Evolutionary conservation across 257 asterid genomes (phyloP).

Genomic region (Solanum ossicruentum): DNA sequence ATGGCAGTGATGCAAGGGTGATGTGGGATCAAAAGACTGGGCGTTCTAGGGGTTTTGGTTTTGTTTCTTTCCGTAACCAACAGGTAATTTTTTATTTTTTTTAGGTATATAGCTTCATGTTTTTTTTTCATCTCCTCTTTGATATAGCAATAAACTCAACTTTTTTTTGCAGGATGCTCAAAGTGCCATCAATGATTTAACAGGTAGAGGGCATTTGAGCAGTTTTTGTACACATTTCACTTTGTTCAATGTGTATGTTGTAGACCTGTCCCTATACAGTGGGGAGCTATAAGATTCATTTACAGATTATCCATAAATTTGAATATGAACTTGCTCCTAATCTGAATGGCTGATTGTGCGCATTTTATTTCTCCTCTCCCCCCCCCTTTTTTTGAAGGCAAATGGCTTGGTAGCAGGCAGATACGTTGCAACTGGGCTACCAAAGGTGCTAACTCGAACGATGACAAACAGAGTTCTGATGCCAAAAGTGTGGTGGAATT

Average conservation of each 20-base stretch:
- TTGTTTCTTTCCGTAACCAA: constrained; percentile 87
- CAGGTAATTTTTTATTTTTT: constrained; percentile 28
- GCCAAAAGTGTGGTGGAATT: constrained; percentile 76
- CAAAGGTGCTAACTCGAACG: constrained; percentile 67
- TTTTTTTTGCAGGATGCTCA: constrained; percentile 75
- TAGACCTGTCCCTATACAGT: not conserved
- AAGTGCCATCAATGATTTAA: constrained; percentile 73
- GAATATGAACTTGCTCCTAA: not conserved
- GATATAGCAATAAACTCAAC: not conserved
- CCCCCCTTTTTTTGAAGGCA: constrained; percentile 30
- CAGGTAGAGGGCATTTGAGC: constrained; percentile 36
- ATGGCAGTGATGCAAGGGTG: constrained; percentile 77
- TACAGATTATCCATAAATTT: not conserved
- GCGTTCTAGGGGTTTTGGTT: constrained; percentile 93
- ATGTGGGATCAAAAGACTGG: constrained; percentile 99
- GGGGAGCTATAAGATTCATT: not conserved
- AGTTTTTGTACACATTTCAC: not conserved
- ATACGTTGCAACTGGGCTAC: constrained; percentile 97
- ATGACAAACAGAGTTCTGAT: constrained; percentile 66
- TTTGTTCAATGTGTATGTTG: not conserved
- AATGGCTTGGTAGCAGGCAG: constrained; percentile 95
- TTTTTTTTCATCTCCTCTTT: not conserved
- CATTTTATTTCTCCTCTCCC: not conserved
- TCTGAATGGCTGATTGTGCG: not conserved
- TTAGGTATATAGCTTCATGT: not conserved